phyloP scores from a whole-genome alignment of 192 early-diverging fungal species.

The Coemansia asiatica region DNA sequence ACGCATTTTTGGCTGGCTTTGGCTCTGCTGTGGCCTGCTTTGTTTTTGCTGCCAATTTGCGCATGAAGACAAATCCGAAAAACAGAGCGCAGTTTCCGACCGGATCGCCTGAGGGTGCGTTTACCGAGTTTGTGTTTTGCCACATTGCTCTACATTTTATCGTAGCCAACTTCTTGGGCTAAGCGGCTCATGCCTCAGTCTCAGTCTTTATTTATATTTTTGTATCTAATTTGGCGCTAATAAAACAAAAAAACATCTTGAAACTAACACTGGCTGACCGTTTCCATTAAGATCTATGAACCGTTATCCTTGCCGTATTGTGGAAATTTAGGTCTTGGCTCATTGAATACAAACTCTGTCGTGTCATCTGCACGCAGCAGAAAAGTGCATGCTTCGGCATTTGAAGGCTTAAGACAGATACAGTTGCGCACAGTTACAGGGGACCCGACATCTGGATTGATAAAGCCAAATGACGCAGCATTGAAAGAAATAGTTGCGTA shows the following conservation, averaged over 20 bases:
- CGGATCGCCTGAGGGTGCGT: slow-evolving; percentile 81
- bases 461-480: slow-evolving; percentile 18
- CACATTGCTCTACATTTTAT: slow-evolving; percentile 85
- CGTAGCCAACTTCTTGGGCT: slow-evolving; percentile 91
- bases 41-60: slow-evolving; percentile 84
- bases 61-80: slow-evolving; percentile 87
- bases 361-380: slow-evolving; percentile 23
- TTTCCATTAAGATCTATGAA: too few species aligned
- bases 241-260: not conserved
- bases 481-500: slow-evolving; percentile 26
- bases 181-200: slow-evolving; percentile 13
- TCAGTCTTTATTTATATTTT: not conserved
- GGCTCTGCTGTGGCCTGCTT: slow-evolving; percentile 88
- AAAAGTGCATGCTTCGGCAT: slow-evolving; percentile 11
- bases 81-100: slow-evolving; percentile 67
- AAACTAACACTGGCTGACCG: too few species aligned
- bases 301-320: too few species aligned
- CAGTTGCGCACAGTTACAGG: slow-evolving; percentile 42
- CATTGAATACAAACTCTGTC: slow-evolving; percentile 12
- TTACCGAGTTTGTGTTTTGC: slow-evolving; percentile 90
- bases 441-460: slow-evolving; percentile 14
- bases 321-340: too few species aligned
- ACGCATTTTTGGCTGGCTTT: slow-evolving; percentile 96
- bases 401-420: slow-evolving; percentile 6
- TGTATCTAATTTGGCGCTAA: not conserved